These are phyloP conservation scores for Silene uniflora DNA, from an alignment of 148 eudicot genomes.

Conservation along the genomic window DNA sequence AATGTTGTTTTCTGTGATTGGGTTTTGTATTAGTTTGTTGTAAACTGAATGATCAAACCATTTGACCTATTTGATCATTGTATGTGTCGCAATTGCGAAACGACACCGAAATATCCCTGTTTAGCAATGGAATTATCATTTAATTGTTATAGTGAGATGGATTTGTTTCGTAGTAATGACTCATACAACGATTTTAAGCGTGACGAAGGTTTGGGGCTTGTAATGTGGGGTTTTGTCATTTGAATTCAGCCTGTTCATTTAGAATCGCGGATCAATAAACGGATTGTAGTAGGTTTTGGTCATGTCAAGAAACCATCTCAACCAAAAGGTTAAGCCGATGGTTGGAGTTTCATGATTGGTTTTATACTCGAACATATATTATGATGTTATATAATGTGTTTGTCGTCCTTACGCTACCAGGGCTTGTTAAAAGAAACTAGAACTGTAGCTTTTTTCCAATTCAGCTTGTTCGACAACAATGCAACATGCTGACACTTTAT, in stretches of 20 bases:
- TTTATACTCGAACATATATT: background rate
- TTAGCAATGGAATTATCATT: too few species aligned
- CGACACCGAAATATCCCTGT: too few species aligned
- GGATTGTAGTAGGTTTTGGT: background rate
- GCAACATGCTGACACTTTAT: background rate
- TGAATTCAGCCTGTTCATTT: background rate
- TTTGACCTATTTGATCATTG: background rate
- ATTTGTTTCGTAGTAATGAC: background rate
- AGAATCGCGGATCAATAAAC: background rate
- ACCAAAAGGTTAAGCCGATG: too few species aligned
- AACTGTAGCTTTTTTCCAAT: background rate
- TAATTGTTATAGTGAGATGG: background rate
- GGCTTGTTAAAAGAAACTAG: too few species aligned
- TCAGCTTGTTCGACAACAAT: background rate
- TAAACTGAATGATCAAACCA: constrained; percentile 6
- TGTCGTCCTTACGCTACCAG: too few species aligned
- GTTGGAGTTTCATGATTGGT: too few species aligned
- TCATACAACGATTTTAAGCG: background rate
- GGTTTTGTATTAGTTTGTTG: background rate
- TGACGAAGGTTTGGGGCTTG: background rate
- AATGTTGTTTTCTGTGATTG: background rate
- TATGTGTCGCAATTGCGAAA: background rate
- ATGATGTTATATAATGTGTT: background rate
- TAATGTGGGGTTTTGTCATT: constrained; percentile 4
- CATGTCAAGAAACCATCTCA: background rate